Conservation (phyloP, 2,329 filamentous ascomycete genomes). For the Coniochaeta sp. region DNA sequence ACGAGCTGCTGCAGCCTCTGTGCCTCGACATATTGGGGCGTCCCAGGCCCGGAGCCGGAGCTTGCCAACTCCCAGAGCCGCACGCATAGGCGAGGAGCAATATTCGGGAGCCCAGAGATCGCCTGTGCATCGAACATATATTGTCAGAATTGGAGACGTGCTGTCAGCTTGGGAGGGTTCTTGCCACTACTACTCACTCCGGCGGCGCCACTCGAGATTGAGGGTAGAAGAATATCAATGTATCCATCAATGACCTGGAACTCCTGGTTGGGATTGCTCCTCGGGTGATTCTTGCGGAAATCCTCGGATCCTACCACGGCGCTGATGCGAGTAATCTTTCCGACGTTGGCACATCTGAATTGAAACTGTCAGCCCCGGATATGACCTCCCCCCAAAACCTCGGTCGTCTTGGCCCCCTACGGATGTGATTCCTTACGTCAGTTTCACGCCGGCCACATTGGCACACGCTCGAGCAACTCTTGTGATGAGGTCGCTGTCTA, state of each 20-base stretch:
- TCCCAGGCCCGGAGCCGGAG: no score
- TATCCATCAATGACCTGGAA: constrained; percentile 12
- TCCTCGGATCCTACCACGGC: constrained; percentile 7
- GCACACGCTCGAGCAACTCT: constrained; percentile 12
- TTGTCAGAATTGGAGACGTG: no score
- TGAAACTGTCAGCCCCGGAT: background rate
- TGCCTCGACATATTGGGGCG: no score
- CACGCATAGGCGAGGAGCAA: no score
- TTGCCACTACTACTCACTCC: constrained; percentile 5
- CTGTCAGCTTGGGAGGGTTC: no score
- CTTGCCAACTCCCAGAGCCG: no score
- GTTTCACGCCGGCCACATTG: constrained; percentile 46
- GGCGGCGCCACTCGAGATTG: constrained; percentile 9
- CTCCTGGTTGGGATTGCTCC: constrained; percentile 4
- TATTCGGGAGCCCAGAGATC: no score
- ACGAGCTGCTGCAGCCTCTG: no score
- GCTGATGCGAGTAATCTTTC: constrained; percentile 35
- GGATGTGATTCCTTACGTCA: constrained; percentile 24
- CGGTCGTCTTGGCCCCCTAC: background rate
- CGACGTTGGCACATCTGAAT: constrained; percentile 38
- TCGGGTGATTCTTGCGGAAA: constrained; percentile 5
- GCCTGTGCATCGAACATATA: no score
- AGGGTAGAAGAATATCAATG: constrained; percentile 11
- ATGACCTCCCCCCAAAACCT: no score
- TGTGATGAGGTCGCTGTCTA: constrained; percentile 41